These are phyloP conservation scores for Candida qinlingensis DNA, from an alignment of 805 yeast genomes.

Conservation along the genomic window DNA sequence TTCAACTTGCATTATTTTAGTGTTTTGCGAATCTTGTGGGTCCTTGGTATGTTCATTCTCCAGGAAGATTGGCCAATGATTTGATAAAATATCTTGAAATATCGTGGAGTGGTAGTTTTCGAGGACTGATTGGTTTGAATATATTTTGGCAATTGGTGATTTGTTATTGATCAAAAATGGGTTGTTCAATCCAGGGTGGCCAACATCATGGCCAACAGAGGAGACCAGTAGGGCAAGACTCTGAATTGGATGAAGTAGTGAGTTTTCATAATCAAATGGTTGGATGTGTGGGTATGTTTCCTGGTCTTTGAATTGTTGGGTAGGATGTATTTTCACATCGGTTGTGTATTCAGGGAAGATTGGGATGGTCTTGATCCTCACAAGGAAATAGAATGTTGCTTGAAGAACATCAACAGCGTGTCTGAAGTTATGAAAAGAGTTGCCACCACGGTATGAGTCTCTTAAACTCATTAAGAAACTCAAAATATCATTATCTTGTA, in stretches of 20 bases:
- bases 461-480: conserved; percentile 63
- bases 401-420: conserved; percentile 96
- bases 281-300: neutral
- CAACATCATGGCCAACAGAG: conserved; percentile 91
- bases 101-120: conserved; percentile 79
- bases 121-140: conserved; percentile 62
- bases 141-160: conserved; percentile 60
- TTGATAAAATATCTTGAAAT: conserved; percentile 45
- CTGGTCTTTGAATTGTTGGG: neutral
- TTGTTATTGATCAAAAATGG: conserved; percentile 52
- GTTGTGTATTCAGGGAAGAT: conserved; percentile 18
- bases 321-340: conserved; percentile 16
- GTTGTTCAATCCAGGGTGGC: conserved; percentile 96
- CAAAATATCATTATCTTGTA: conserved; percentile 42
- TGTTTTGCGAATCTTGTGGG: conserved; percentile 17
- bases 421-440: conserved; percentile 91
- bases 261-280: conserved; percentile 9
- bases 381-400: conserved; percentile 67
- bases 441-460: conserved; percentile 75
- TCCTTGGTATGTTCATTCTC: conserved; percentile 12
- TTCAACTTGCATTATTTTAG: conserved; percentile 28
- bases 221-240: conserved; percentile 63
- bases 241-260: conserved; percentile 33
- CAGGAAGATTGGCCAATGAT: conserved; percentile 44
- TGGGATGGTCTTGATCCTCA: conserved; percentile 24